phyloP scores from a whole-genome alignment of 1,139 yeast species.

The Meyerozyma sp. region DNA sequence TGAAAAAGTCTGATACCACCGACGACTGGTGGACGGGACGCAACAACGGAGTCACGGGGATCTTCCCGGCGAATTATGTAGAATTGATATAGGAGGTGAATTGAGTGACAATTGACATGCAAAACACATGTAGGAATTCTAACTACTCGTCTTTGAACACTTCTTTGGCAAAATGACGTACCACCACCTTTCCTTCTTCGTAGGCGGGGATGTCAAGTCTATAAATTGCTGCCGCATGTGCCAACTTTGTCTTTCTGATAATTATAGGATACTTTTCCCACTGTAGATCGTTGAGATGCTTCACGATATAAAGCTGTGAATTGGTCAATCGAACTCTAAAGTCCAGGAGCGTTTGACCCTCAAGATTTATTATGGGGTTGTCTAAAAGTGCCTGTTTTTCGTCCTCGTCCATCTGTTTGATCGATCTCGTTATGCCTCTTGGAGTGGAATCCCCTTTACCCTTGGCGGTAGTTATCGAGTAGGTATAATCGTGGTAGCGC shows the following conservation, averaged over 20 bases:
- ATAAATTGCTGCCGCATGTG: conserved; percentile 81
- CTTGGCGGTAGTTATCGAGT: conserved; percentile 3
- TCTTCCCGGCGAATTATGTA: conserved; percentile 96
- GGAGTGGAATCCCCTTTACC: neutral
- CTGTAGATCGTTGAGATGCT: conserved; percentile 47
- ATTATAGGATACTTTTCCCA: conserved; percentile 74
- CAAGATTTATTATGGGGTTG: conserved; percentile 2
- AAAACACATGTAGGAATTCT: too few species aligned
- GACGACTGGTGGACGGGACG: conserved; percentile 99
- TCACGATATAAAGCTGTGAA: conserved; percentile 44
- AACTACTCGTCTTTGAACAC: conserved; percentile 16
- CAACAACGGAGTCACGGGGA: conserved; percentile 76
- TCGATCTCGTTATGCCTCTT: neutral
- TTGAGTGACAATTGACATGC: neutral
- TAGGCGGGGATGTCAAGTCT: conserved; percentile 47
- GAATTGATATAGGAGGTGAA: conserved; percentile 51
- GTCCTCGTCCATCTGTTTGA: neutral
- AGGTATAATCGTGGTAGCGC: conserved; percentile 12
- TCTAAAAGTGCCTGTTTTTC: neutral
- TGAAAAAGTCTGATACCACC: conserved; percentile 77
- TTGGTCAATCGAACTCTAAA: conserved; percentile 34
- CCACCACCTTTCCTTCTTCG: conserved; percentile 64
- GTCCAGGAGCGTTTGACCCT: conserved; percentile 11
- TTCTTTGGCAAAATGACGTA: conserved; percentile 56
- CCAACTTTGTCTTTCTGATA: conserved; percentile 56